phyloP scores from a whole-genome alignment of 768 basidiomycete genomes.

The Zangia roseola region DNA sequence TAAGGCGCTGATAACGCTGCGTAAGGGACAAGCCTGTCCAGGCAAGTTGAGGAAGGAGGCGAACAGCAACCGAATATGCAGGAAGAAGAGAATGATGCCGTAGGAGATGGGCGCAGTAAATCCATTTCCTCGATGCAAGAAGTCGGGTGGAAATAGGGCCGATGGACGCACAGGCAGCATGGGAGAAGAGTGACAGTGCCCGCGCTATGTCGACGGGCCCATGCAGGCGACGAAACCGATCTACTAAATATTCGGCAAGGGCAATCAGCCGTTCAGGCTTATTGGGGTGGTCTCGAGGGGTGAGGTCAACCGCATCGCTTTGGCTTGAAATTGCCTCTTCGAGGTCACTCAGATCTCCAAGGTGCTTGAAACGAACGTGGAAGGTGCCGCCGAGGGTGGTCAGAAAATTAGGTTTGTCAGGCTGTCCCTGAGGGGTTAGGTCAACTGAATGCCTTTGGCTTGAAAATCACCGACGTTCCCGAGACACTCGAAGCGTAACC shows the following conservation, averaged over 20 bases:
- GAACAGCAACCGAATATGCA: constrained; percentile 19
- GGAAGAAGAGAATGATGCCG: constrained; percentile 11
- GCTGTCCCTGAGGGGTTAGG: background rate
- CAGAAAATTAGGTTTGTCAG: background rate
- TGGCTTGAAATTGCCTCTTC: background rate
- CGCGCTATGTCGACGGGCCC: no score
- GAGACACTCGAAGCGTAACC: background rate
- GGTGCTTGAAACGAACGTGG: background rate
- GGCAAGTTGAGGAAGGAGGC: constrained; percentile 19
- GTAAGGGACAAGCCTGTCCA: constrained; percentile 15
- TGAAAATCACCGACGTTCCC: background rate
- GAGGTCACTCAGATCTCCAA: background rate
- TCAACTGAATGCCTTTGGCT: background rate
- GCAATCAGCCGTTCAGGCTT: no score
- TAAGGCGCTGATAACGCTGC: constrained; percentile 14
- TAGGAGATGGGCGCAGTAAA: background rate
- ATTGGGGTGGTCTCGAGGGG: no score
- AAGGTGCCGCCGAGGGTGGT: background rate
- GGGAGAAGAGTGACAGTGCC: background rate
- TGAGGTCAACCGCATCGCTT: no score
- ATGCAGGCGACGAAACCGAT: no score
- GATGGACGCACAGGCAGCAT: background rate
- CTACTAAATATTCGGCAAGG: no score
- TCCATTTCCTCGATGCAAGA: constrained; percentile 8
- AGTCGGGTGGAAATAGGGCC: background rate